These are phyloP conservation scores for Sporisorium iseilematis-ciliati DNA, from an alignment of 1,284 basidiomycete genomes.

Conservation along the genomic window DNA sequence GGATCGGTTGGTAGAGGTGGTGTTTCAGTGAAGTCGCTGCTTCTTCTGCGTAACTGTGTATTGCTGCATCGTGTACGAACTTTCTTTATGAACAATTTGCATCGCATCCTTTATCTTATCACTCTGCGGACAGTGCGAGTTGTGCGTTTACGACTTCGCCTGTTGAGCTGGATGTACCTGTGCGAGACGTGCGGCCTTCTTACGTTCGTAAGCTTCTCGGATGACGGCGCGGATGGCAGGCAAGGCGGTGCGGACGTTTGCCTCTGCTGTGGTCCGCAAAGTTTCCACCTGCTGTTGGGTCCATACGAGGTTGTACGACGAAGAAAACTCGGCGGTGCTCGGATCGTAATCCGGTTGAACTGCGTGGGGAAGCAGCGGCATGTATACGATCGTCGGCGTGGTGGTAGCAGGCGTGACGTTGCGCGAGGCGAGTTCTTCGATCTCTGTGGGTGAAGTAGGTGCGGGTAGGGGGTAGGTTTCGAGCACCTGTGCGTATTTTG, in stretches of 20 bases:
- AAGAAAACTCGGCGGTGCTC: not conserved
- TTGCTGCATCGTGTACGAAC: not conserved
- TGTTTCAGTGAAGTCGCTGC: not conserved
- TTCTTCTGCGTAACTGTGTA: not conserved
- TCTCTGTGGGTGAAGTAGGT: too few relatives aligned
- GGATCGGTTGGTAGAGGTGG: conserved; percentile 19
- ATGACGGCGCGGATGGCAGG: not conserved
- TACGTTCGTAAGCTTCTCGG: not conserved
- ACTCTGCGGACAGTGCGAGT: too few relatives aligned
- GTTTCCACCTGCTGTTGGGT: not conserved
- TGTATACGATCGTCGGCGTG: not conserved
- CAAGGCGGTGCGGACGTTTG: not conserved
- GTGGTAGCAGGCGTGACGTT: not conserved
- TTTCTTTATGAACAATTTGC: not conserved
- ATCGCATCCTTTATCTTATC: not conserved
- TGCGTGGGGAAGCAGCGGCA: not conserved
- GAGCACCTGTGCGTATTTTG: too few relatives aligned
- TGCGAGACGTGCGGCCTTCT: not conserved
- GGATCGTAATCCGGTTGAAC: not conserved
- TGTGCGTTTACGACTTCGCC: not conserved
- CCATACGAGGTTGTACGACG: not conserved
- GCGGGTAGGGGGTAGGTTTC: too few relatives aligned
- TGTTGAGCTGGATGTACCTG: not conserved
- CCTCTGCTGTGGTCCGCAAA: not conserved
- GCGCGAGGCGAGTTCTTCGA: too few relatives aligned